These are phyloP conservation scores for Talaromyces adpressus DNA, from an alignment of 495 filamentous ascomycete species.

Conservation along the genomic window DNA sequence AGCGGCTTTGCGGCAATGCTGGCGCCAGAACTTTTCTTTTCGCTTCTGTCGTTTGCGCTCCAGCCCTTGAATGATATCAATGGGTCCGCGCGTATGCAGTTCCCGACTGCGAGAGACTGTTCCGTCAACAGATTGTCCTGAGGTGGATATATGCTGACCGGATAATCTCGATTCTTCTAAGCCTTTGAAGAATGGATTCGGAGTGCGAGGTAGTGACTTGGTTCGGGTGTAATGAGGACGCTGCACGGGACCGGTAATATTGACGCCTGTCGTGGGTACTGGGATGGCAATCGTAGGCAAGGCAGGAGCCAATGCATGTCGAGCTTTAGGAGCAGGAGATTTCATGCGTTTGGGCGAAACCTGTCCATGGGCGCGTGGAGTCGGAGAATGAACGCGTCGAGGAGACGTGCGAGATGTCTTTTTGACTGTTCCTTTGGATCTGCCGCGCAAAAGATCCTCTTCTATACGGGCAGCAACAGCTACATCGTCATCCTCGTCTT, in stretches of 20 bases:
- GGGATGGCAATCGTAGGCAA: constrained; percentile 22
- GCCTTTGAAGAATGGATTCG: constrained; percentile 57
- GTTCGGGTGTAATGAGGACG: constrained; percentile 59
- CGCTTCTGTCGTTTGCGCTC: constrained; percentile 89
- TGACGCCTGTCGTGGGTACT: constrained; percentile 25
- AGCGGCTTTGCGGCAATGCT: constrained; percentile 63
- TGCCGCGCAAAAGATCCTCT: constrained; percentile 31
- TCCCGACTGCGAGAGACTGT: constrained; percentile 36
- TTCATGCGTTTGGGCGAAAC: constrained; percentile 64
- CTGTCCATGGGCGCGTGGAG: constrained; percentile 55
- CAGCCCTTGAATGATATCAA: constrained; percentile 94
- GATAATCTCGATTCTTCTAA: constrained; percentile 22
- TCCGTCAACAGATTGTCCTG: constrained; percentile 27
- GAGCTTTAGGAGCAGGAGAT: constrained; percentile 47
- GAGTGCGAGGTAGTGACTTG: constrained; percentile 70
- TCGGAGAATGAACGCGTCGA: constrained; percentile 46
- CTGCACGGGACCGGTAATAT: constrained; percentile 55
- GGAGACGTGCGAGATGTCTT: constrained; percentile 31
- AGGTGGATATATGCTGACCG: constrained; percentile 29
- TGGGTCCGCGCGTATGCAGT: constrained; percentile 68
- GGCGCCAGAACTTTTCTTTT: constrained; percentile 81
- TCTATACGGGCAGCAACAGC: constrained; percentile 14
- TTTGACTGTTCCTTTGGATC: constrained; percentile 16
- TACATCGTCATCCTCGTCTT: constrained; percentile 31
- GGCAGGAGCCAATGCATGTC: constrained; percentile 9